A percentile compares a stretch with the other conserved stretches of the same genome.
These are phyloP conservation scores for Mortierella sp. DNA, from an alignment of 371 early-diverging fungal species.

Conservation along the genomic window DNA sequence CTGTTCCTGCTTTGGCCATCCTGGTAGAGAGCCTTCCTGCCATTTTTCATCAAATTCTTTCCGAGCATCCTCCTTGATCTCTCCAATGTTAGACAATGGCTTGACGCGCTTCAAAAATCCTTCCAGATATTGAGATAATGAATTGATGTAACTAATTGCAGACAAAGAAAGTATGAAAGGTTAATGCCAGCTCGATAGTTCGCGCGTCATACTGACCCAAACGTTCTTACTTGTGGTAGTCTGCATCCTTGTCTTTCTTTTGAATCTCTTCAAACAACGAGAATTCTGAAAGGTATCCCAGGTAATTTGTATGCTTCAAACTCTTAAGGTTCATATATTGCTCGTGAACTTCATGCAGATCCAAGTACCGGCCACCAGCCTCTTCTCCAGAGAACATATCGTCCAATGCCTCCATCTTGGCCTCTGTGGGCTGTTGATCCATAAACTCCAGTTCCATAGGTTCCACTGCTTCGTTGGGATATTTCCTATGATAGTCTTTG, in stretches of 20 bases:
- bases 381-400: slow-evolving; percentile 95
- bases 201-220: too few relatives aligned
- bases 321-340: slow-evolving; percentile 87
- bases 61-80: slow-evolving; percentile 62
- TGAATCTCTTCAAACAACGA: slow-evolving; percentile 76
- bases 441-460: slow-evolving; percentile 86
- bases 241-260: slow-evolving; percentile 69
- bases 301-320: slow-evolving; percentile 80
- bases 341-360: slow-evolving; percentile 83
- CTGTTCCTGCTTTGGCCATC: slow-evolving; percentile 69
- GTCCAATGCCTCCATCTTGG: slow-evolving; percentile 79
- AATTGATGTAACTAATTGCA: slow-evolving; percentile 72
- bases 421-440: slow-evolving; percentile 68
- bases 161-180: not conserved
- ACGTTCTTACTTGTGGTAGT: slow-evolving; percentile 68
- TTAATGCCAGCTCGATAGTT: not conserved
- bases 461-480: slow-evolving; percentile 84
- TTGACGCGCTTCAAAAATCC: slow-evolving; percentile 81
- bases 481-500: slow-evolving; percentile 87
- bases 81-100: slow-evolving; percentile 82
- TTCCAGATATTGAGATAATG: slow-evolving; percentile 77
- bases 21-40: slow-evolving; percentile 67
- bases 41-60: slow-evolving; percentile 74
- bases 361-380: slow-evolving; percentile 86
- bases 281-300: slow-evolving; percentile 82